Base-by-base conservation (phyloP, 202 grass and related monocot species). In the Digitaria exilis region DNA sequence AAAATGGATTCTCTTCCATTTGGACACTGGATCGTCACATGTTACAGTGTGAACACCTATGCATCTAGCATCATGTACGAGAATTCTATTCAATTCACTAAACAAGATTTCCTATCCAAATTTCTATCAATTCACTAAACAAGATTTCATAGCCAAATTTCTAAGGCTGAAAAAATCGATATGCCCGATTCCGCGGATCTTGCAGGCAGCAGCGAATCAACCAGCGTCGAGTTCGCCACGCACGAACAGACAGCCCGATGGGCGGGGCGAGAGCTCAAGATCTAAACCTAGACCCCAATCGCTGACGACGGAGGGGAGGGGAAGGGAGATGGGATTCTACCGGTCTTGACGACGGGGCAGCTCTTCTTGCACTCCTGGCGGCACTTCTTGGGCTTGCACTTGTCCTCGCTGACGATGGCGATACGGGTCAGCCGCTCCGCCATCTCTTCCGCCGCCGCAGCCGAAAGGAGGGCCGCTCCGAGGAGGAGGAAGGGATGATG, bases 311-410 rank as follows among this genome's bases (percentile, higher is more conserved):
- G 35, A 16, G 9, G 9, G 12, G 42, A 4, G 1, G 9, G 13
- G 19, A 2, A 15, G 17, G 18, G n/a, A 9, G 6, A 17, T 4
- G 10, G 26, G 25, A 4, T 46, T 51, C 65, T 68, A 96, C 89
- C 96, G 62, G 91, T 95, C 85, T 98, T 94, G 68, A 95, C 92
- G 66, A 98, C 93, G 49, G 93, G 96, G 60, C 96, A 94, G 58
- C 90, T 95, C 93, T 92, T 93, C 83, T 94, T 95, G 93, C 96
- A 98, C 82, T 96, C 96, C 84, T 96, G 92, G 17, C 92, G 90
- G 80, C 95, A 95, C 92, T 98, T 98, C 85, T 92, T 90, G 59
- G 93, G 96, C 70, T 98, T 94, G 87, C 93, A 98, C 52, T 80
- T 92, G 76, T 96, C 89, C 61, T 92, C 86, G 85, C 96, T 98